Evolutionary conservation across 2,329 filamentous ascomycete genomes (phyloP), one percentile per base, ranked within the genome.

Genomic region (Cordyceps tenuipes): DNA sequence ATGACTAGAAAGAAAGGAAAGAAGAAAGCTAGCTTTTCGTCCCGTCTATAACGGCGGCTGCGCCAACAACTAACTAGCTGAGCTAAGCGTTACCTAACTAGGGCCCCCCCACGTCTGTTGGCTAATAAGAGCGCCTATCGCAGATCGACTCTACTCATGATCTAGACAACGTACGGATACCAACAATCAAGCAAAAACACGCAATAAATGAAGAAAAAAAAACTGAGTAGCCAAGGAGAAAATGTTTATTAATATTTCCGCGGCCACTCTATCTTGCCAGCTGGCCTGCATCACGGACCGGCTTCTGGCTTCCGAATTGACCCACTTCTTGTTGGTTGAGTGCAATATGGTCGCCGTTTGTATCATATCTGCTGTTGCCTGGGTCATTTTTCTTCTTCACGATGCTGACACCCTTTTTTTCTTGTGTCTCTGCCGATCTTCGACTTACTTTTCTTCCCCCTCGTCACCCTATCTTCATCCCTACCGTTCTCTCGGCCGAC

Each of bases 291-390:
- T 56, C 43, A 36, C 41, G 15, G 43, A 23, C 53, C 53, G 53
- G 53, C 53, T 47, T 36, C 53, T 47, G 19, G 19, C 53, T 56
- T 56, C 43, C 53, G 53, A 10, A n/a, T 12, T 7, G 29, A 56
- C 53, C 43, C 53, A 47, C 53, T 56, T 56, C 53, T 56, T 31
- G 53, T 56, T 56, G 53, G 53, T 56, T 47, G 53, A 56, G 29
- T 53, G 19, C 34, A 53, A 41, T 41, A 7, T 52, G 50, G 52
- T 36, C 53, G 43, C 43, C 43, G 53, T 56, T 56, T 47, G 53
- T 36, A 44, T 36, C 19, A 17, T 13, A 55, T 34, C 13, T n/a
- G 23, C 29, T n/a, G 15, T 15, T 17, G 41, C 13, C 52, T 31
- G 26, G 12, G 10, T 47, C 7, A 21, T 23, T 47, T 36, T 9